Evolutionary conservation across 164 flowering plant genomes (phyloP).

Genomic region (Nymphaea thermarum): DNA sequence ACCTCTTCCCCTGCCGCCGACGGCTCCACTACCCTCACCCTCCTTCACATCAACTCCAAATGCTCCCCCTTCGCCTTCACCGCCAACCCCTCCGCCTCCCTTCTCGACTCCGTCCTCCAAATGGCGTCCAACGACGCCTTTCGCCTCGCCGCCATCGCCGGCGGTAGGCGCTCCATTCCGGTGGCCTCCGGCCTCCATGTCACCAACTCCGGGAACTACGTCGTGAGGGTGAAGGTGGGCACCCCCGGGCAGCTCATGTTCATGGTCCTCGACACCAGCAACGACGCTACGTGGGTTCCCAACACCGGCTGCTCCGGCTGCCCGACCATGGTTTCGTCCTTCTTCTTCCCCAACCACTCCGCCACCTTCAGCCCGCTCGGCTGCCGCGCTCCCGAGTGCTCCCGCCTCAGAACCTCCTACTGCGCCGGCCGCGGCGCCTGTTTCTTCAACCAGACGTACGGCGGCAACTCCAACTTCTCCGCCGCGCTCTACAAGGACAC

Average conservation of each 20-base stretch:
- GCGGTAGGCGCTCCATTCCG: conserved; percentile 38
- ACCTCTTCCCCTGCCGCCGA: conserved; percentile 17
- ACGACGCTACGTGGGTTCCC: conserved; percentile 68
- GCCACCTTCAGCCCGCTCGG: conserved; percentile 33
- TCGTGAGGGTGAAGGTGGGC: conserved; percentile 63
- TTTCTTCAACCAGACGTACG: conserved; percentile 67
- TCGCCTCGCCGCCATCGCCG: conserved; percentile 46
- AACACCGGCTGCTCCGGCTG: conserved; percentile 70
- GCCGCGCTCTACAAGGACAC: conserved; percentile 60
- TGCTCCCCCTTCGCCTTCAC: conserved; percentile 63
- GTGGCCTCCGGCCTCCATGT: conserved; percentile 63
- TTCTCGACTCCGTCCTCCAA: conserved; percentile 44
- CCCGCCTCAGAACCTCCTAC: conserved; percentile 56
- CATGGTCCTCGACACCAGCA: conserved; percentile 88
- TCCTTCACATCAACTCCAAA: conserved; percentile 59
- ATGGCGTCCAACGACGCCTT: conserved; percentile 67
- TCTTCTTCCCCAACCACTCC: conserved; percentile 45
- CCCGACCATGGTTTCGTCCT: conserved; percentile 13
- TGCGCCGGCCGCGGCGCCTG: conserved; percentile 36
- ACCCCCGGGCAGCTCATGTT: conserved; percentile 78
- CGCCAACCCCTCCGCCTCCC: conserved; percentile 19
- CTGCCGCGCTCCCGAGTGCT: conserved; percentile 56
- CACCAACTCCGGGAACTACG: conserved; percentile 57
- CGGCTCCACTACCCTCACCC: conserved; percentile 36
- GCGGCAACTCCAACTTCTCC: conserved; percentile 59